Percentiles rank a stretch among this genome's conserved stretches.
Conservation (phyloP, 345 rosid genomes). For the Eucalyptus erythrocorys region DNA sequence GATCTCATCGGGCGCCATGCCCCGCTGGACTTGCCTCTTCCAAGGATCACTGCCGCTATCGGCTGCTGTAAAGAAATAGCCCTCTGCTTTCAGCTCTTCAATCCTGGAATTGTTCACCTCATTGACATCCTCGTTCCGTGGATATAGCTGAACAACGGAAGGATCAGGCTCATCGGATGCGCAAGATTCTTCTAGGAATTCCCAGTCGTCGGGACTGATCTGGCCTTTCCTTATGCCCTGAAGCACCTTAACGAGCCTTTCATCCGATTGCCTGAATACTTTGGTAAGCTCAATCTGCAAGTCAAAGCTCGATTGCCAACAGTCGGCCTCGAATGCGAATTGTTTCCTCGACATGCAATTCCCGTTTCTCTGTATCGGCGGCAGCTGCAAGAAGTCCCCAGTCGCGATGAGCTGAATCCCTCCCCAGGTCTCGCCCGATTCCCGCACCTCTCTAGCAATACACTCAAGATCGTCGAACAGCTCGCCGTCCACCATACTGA, state of each 20-base stretch:
- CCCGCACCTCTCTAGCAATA: constrained; percentile 8
- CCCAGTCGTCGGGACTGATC: not conserved
- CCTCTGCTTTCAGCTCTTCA: not conserved
- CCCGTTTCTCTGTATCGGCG: not conserved
- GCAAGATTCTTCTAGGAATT: constrained; percentile 7
- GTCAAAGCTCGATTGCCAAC: constrained; percentile 20
- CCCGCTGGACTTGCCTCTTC: not conserved
- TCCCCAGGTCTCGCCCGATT: constrained; percentile 12
- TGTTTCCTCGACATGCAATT: not conserved
- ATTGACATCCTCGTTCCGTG: constrained; percentile 8
- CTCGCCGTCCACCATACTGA: constrained; percentile 12
- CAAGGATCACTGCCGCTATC: not conserved
- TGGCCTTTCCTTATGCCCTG: constrained; percentile 14
- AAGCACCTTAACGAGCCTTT: constrained; percentile 6
- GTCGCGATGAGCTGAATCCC: constrained; percentile 22
- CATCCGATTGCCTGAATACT: constrained; percentile 24
- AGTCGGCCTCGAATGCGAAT: constrained; percentile 27
- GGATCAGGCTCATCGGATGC: not conserved
- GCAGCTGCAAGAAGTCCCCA: constrained; percentile 26
- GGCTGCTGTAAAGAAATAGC: not conserved
- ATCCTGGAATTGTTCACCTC: constrained; percentile 2
- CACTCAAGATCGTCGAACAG: constrained; percentile 16
- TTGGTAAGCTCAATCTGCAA: constrained; percentile 11
- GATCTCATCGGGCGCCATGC: constrained; percentile 1
- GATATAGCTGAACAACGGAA: constrained; percentile 6